phyloP scores from a whole-genome alignment of 768 basidiomycete genomes.

The Lactarius akahatsu region DNA sequence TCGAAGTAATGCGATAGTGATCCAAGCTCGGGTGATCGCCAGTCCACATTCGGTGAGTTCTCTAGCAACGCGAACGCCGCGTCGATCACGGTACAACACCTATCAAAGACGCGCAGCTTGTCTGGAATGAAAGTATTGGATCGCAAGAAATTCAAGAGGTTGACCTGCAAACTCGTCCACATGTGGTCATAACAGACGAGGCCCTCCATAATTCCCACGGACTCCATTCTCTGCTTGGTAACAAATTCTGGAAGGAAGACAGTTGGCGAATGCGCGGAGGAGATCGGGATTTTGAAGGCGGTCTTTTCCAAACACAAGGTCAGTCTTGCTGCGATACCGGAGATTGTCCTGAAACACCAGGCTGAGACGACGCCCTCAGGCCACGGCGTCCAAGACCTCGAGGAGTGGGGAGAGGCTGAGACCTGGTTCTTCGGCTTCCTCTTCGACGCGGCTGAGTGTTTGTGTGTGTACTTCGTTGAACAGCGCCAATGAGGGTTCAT shows the following conservation, averaged over 20 bases:
- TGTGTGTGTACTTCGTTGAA: not conserved
- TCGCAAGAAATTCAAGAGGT: slow-evolving; percentile 4
- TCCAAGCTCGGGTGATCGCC: slow-evolving; percentile 14
- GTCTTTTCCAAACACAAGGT: slow-evolving; percentile 10
- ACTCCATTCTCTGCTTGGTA: not conserved
- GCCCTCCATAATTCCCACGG: not conserved
- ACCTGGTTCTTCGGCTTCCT: not conserved
- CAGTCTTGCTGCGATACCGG: not conserved
- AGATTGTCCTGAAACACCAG: not conserved
- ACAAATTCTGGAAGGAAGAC: slow-evolving; percentile 16
- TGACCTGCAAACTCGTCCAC: slow-evolving; percentile 10
- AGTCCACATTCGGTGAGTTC: slow-evolving; percentile 6
- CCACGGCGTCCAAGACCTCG: not conserved
- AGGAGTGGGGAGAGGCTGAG: not conserved
- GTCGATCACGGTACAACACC: slow-evolving; percentile 13
- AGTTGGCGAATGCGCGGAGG: slow-evolving; percentile 9
- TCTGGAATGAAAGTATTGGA: not conserved
- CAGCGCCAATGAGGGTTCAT: not conserved
- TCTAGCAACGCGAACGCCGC: not conserved
- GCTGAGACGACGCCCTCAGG: not conserved
- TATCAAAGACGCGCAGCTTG: slow-evolving; percentile 3
- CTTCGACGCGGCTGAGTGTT: not conserved
- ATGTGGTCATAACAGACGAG: slow-evolving; percentile 6
- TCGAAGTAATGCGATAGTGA: slow-evolving; percentile 6
- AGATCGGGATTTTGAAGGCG: slow-evolving; percentile 9